A percentile compares a stretch with the other conserved stretches of the same genome.
These are phyloP conservation scores for Patellaria atrata DNA, from an alignment of 495 filamentous ascomycete species.

Conservation along the genomic window DNA sequence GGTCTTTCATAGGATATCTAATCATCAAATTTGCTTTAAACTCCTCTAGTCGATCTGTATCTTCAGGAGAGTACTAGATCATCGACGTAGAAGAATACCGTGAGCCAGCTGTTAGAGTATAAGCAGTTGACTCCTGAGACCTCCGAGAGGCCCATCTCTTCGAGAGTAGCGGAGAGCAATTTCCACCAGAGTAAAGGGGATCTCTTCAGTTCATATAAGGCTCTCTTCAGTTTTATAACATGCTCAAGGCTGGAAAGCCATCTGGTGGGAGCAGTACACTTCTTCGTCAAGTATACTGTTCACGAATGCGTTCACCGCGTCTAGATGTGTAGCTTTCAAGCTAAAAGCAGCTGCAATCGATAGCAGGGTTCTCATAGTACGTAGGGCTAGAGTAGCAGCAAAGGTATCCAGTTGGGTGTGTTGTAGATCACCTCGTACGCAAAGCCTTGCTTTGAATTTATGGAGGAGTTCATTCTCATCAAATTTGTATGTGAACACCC, in stretches of 20 bases:
- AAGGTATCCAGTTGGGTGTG: slow-evolving; percentile 2
- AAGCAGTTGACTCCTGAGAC: slow-evolving; percentile 2
- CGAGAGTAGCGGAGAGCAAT: slow-evolving; percentile 2
- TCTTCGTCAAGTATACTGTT: neutral
- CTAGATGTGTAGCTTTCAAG: slow-evolving; percentile 2
- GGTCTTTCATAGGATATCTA: neutral
- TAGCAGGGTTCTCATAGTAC: slow-evolving; percentile 4
- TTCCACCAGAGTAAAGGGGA: slow-evolving; percentile 8
- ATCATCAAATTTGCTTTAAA: neutral
- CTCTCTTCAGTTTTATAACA: slow-evolving; percentile 1
- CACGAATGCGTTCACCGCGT: slow-evolving; percentile 3
- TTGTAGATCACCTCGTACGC: slow-evolving; percentile 9
- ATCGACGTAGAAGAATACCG: slow-evolving; percentile 10
- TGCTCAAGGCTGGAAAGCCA: neutral
- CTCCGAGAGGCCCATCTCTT: slow-evolving; percentile 2
- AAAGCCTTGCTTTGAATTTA: slow-evolving; percentile 7
- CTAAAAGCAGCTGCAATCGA: slow-evolving; percentile 4
- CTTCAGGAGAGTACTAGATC: slow-evolving; percentile 5
- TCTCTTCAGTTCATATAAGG: slow-evolving; percentile 10
- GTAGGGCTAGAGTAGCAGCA: slow-evolving; percentile 5
- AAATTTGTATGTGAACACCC: slow-evolving; percentile 14
- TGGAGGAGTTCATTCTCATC: slow-evolving; percentile 7
- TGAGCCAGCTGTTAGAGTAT: slow-evolving; percentile 1
- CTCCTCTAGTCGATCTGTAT: neutral
- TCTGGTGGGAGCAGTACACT: slow-evolving; percentile 4